Conservation (phyloP, 768 basidiomycete species). For the Asterophora lycoperdoides region DNA sequence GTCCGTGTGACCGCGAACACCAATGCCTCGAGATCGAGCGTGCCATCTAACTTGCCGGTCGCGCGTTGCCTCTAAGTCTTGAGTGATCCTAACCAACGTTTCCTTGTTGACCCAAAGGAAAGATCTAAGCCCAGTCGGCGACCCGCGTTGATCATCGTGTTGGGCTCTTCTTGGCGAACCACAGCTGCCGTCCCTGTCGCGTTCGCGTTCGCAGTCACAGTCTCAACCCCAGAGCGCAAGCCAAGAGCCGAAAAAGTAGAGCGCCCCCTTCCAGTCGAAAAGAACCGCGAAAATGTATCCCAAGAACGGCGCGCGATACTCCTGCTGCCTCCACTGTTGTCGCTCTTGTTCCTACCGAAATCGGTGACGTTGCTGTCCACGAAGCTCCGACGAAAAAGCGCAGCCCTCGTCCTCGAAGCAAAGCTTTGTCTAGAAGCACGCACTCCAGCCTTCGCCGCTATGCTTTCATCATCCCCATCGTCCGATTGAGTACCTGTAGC, state of each 20-base stretch:
- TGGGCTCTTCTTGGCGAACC: not conserved
- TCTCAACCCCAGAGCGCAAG: not conserved
- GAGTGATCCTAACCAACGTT: slow-evolving; percentile 6
- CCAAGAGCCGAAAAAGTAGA: not conserved
- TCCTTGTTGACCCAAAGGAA: slow-evolving; percentile 1
- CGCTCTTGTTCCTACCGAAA: too few species aligned
- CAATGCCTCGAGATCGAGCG: too few species aligned
- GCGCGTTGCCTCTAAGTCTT: too few species aligned
- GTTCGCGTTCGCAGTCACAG: too few species aligned
- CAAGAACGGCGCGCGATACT: slow-evolving; percentile 7
- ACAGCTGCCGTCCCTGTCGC: not conserved
- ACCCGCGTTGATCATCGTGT: not conserved
- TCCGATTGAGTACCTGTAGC: too few species aligned
- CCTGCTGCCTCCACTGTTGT: not conserved
- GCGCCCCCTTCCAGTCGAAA: slow-evolving; percentile 2
- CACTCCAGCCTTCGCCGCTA: not conserved
- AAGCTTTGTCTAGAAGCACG: not conserved
- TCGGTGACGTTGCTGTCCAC: too few species aligned
- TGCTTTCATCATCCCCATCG: not conserved
- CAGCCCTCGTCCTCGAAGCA: slow-evolving; percentile 1
- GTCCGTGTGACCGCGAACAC: too few species aligned
- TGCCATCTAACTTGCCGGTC: too few species aligned
- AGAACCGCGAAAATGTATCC: slow-evolving; percentile 4
- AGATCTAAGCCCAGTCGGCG: slow-evolving; percentile 12
- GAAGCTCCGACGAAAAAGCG: not conserved